Conservation (phyloP, 176 grass and related monocot species). For the Typha latifolia region DNA sequence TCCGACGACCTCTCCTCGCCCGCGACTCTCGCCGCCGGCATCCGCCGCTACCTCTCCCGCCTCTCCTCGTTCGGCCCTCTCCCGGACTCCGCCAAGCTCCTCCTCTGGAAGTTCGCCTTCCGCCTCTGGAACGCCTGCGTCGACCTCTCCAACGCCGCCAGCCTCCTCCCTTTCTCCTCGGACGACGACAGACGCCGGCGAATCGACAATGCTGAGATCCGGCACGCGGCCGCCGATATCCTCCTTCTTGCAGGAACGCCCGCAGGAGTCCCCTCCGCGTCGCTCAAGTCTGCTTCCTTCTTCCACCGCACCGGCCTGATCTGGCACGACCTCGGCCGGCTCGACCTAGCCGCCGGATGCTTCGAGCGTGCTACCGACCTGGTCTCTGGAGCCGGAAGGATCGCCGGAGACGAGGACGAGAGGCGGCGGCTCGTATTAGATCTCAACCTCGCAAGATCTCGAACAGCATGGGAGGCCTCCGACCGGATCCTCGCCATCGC, state of each 20-base stretch:
- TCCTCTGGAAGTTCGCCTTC: constrained; percentile 71
- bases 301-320: constrained; percentile 61
- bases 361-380: constrained; percentile 86
- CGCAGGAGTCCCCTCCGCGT: constrained; percentile 36
- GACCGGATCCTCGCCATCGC: constrained; percentile 62
- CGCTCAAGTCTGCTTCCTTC: constrained; percentile 56
- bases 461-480: constrained; percentile 45
- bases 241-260: constrained; percentile 46
- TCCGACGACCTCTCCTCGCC: constrained; percentile 22
- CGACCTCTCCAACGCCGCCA: constrained; percentile 65
- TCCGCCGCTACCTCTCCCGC: constrained; percentile 41
- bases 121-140: constrained; percentile 88
- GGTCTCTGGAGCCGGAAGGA: constrained; percentile 16
- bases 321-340: constrained; percentile 63
- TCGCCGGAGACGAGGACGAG: constrained; percentile 11
- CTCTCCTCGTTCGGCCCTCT: constrained; percentile 33
- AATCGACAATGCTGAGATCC: constrained; percentile 48
- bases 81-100: constrained; percentile 31
- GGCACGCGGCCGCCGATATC: constrained; percentile 69
- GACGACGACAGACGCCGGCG: neutral
- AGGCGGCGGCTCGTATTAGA: constrained; percentile 39
- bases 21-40: constrained; percentile 33
- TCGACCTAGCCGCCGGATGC: constrained; percentile 67
- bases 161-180: constrained; percentile 4
- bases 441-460: constrained; percentile 58